These are phyloP conservation scores for Fraxinus quadrangulata DNA, from an alignment of 257 asterid genomes.

Conservation along the genomic window DNA sequence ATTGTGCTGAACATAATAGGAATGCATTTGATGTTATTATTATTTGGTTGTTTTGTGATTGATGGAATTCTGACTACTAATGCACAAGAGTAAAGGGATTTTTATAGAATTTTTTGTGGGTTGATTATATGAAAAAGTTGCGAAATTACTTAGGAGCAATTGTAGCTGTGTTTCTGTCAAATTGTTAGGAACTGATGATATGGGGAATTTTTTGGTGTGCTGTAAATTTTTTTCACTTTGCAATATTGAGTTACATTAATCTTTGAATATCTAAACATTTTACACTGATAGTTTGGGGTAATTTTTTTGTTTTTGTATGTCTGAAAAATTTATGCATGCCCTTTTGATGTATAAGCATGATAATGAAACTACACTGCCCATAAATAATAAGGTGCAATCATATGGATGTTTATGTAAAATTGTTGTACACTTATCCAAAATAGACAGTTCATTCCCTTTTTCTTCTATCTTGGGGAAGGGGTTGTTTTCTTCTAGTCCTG, in stretches of 20 bases:
- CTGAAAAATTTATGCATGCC: not conserved
- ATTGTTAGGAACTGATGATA: not conserved
- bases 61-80: not conserved
- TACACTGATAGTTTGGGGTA: not conserved
- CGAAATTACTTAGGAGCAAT: not conserved
- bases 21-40: not conserved
- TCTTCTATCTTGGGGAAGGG: not conserved
- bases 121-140: not conserved
- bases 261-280: not conserved
- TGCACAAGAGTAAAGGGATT: not conserved
- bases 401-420: not conserved
- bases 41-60: not conserved
- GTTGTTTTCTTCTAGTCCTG: too few relatives aligned
- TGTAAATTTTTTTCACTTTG: not conserved
- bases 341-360: not conserved
- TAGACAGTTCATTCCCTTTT: not conserved
- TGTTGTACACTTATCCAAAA: not conserved
- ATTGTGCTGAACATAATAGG: not conserved
- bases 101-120: not conserved
- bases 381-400: not conserved
- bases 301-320: not conserved
- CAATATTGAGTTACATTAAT: not conserved
- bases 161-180: not conserved
- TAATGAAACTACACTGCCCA: not conserved
- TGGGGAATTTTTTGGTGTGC: not conserved